Base-by-base conservation (phyloP, 768 basidiomycete species). In the Boletellus ananiceps region DNA sequence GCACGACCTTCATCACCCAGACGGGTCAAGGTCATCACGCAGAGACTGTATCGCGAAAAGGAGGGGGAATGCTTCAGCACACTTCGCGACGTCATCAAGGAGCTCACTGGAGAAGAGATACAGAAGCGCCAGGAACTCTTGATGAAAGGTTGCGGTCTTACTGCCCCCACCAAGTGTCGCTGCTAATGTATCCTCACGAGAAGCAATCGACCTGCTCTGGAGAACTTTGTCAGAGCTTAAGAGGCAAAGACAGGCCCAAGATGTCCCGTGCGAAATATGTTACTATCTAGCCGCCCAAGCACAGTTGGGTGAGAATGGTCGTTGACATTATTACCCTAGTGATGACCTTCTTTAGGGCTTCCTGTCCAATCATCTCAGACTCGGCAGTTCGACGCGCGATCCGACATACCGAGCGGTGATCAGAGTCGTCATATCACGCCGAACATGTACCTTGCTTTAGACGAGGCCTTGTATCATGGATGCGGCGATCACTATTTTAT, bases 21-120 rank as follows among this genome's bases (percentile, higher is more conserved):
- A 39, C 46, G 42, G 33, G 46, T 15, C 21, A 65, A 66, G 42
- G 47, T 37, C 21, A n/a, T 13, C 2, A 23, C 19, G 32, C 64
- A 65, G 35, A 55, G 34, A 36, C 42, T 41, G 21, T 65, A 65
- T 35, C 63, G 64, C 23, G 45, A 55, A 32, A 65, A 51, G 39
- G 63, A 65, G 31, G 35, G 42, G 7, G 57, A 55, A 1, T 51
- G 34, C 35, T 53, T 65, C 18, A 44, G 15, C 2, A 21, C 19
- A 1, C 60, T 65, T n/a, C 50, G 52, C 11, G 40, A 34, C 1
- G 21, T 41, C 39, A 58, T 67, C 40, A 51, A 40, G n/a, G 25
- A 50, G 7, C 38, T 65, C 33, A 67, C 56, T 0, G 49, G 54
- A 15, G 44, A 55, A 9, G 60, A 56, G 21, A 52, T 25, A 2